These are phyloP conservation scores for Phytopythium oedochilum DNA, from an alignment of 352 stramenopile species.

Conservation along the genomic window DNA sequence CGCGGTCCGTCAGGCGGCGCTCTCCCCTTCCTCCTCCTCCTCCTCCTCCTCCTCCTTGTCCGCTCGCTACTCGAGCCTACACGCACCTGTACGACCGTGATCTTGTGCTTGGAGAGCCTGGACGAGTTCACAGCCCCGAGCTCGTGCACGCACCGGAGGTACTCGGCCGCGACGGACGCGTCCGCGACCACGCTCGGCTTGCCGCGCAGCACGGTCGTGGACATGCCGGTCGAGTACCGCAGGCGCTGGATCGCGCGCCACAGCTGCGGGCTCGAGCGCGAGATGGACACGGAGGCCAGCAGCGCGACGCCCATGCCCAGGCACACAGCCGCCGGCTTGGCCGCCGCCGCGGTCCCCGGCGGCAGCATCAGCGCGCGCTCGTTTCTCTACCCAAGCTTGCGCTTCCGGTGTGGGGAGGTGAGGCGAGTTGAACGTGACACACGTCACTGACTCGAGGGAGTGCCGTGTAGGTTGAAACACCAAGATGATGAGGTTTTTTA, in stretches of 20 bases:
- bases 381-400: too few species aligned
- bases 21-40: neutral
- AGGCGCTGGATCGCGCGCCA: slow-evolving; percentile 44
- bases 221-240: slow-evolving; percentile 7
- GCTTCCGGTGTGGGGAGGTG: neutral
- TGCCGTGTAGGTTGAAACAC: too few species aligned
- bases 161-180: slow-evolving; percentile 5
- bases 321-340: slow-evolving; percentile 41
- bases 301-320: slow-evolving; percentile 69
- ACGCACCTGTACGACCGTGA: slow-evolving; percentile 69
- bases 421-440: neutral
- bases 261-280: slow-evolving; percentile 35
- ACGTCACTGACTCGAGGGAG: neutral
- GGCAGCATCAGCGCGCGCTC: slow-evolving; percentile 10
- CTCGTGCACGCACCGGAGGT: slow-evolving; percentile 51
- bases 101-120: slow-evolving; percentile 51
- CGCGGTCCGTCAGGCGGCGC: neutral
- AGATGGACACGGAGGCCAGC: slow-evolving; percentile 64
- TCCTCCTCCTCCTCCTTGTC: too few species aligned
- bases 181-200: slow-evolving; percentile 9
- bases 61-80: too few species aligned
- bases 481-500: too few species aligned
- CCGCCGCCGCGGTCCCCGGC: slow-evolving; percentile 2
- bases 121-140: slow-evolving; percentile 20
- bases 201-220: slow-evolving; percentile 13